Base-by-base conservation (phyloP, 2,329 filamentous ascomycete species). In the Alternaria sp. region DNA sequence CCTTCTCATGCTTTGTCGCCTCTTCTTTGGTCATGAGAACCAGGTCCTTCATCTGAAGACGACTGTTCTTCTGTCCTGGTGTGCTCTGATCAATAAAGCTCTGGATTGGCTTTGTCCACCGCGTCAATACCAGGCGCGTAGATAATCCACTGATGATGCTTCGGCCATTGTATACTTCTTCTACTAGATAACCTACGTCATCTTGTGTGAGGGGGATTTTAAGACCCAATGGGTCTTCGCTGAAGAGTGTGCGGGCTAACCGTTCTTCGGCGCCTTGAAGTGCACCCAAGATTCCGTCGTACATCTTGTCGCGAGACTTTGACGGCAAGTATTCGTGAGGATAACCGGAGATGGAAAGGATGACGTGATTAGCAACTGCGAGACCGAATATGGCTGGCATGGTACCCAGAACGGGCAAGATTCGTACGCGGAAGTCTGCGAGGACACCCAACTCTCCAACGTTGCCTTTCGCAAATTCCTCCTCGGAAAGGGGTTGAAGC, bases 301-400 rank as follows among this genome's bases (percentile, higher is more conserved):
- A 97, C 84, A 97, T 88, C 80, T 96, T 97, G 46, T 96, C 92
- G 14, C 94, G 84, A 9, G 87, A 88, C 77, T 97, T 97, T 51
- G 86, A 88, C 0, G 89, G 87, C 0, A 92, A 80, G 74, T 95
- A 96, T 63, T 96, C 93, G 46, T 90, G 86, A 0, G 95, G 95
- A 71, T 99, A 99, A 7, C 88, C 91, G 64, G 84, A 79, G 45
- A 98, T 86, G 57, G 88, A 86, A 55, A 96, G 84, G 65, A 99
- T 94, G 59, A 98, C 88, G 74, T 98, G 92, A 78, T 98, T 99
- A 4, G 95, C 95, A 8, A 91, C 87, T 0, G 90, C 91, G 55
- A 97, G 90, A 8, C 95, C 95, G 76, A 99, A 99, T 0, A 98
- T 89, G 2, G 95, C 94, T 0, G 95, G 95, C 93, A 99, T 97